A percentile compares a stretch with the other conserved stretches of the same genome.
These are phyloP conservation scores for Aspergillus brunneoviolaceus DNA, from an alignment of 2,329 filamentous ascomycete genomes.

Conservation along the genomic window DNA sequence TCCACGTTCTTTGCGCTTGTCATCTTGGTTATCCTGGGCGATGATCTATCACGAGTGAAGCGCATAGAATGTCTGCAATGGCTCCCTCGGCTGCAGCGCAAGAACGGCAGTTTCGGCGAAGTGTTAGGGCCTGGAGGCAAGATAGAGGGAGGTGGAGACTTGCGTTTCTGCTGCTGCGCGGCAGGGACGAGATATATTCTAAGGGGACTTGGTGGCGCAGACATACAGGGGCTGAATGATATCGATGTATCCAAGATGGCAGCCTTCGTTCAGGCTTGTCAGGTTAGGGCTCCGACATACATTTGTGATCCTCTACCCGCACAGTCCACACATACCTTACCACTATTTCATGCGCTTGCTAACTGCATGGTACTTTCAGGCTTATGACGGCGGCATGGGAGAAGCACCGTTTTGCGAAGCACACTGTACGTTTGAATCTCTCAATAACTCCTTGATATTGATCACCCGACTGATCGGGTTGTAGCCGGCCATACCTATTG, in stretches of 20 bases:
- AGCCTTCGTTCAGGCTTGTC: conserved; percentile 66
- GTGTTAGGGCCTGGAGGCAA: conserved; percentile 60
- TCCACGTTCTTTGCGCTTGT: conserved; percentile 87
- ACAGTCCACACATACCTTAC: background rate
- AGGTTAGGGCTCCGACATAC: conserved; percentile 42
- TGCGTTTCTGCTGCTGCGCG: conserved; percentile 84
- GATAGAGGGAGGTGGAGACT: conserved; percentile 78
- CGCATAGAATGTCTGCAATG: conserved; percentile 68
- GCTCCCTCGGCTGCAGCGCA: conserved; percentile 73
- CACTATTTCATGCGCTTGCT: background rate
- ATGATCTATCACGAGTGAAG: conserved; percentile 65
- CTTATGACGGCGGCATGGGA: conserved; percentile 81
- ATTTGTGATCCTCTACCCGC: background rate
- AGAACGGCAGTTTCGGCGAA: conserved; percentile 90
- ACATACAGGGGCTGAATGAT: conserved; percentile 62
- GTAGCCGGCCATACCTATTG: conserved; percentile 88
- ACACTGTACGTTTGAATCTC: conserved; percentile 59
- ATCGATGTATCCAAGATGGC: conserved; percentile 72
- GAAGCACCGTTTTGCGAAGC: conserved; percentile 78
- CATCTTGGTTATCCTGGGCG: conserved; percentile 65
- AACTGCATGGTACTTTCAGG: conserved; percentile 47
- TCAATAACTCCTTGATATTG: background rate
- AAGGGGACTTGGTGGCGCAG: conserved; percentile 58
- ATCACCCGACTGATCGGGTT: conserved; percentile 2
- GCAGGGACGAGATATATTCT: conserved; percentile 80